Evolutionary conservation across 192 early-diverging fungal genomes (phyloP).

Genomic region (Chytriomyces sp.): DNA sequence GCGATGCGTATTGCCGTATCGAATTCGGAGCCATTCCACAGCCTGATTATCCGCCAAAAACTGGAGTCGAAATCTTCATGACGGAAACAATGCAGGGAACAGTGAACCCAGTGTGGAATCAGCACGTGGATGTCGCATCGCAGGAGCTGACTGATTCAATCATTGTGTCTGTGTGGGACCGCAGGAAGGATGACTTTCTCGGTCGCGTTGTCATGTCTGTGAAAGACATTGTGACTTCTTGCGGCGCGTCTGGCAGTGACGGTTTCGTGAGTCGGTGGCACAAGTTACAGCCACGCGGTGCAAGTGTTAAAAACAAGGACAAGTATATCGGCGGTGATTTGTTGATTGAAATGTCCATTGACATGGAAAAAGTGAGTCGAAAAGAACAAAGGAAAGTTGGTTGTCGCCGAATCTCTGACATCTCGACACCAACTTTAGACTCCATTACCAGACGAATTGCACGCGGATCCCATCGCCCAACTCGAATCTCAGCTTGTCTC

Average conservation of each 20-base stretch:
- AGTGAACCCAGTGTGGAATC: slow-evolving; percentile 55
- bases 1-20: slow-evolving; percentile 60
- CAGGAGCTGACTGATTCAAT: slow-evolving; percentile 42
- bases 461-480: slow-evolving; percentile 15
- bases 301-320: slow-evolving; percentile 51
- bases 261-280: slow-evolving; percentile 45
- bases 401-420: not conserved
- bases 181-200: slow-evolving; percentile 55
- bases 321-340: slow-evolving; percentile 64
- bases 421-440: no score
- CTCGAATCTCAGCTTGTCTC: slow-evolving; percentile 19
- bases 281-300: slow-evolving; percentile 40
- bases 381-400: no score
- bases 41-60: slow-evolving; percentile 17
- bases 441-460: not conserved
- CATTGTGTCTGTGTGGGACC: slow-evolving; percentile 53
- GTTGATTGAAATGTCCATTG: slow-evolving; percentile 47
- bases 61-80: slow-evolving; percentile 42
- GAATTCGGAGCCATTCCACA: slow-evolving; percentile 49
- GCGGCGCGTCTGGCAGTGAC: slow-evolving; percentile 33
- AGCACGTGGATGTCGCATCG: slow-evolving; percentile 47
- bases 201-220: slow-evolving; percentile 47
- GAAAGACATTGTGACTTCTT: slow-evolving; percentile 42
- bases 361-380: slow-evolving; percentile 28
- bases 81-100: slow-evolving; percentile 47